Evolutionary conservation across 805 yeast genomes (phyloP).

Genomic region (Saccharomycopsis sp.): DNA sequence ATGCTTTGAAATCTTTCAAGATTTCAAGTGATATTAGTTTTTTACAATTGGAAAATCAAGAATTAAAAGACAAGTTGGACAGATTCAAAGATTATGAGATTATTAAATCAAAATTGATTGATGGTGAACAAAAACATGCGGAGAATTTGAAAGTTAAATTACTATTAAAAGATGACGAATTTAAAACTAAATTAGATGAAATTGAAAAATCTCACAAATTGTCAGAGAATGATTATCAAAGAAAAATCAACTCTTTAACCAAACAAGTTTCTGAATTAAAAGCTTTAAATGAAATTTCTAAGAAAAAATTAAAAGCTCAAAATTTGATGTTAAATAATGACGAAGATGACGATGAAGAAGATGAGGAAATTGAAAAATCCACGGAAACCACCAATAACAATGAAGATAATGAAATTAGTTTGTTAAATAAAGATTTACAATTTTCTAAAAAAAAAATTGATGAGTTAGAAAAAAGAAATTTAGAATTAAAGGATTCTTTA

Average conservation of each 20-base stretch:
- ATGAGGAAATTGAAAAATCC: conserved; percentile 20
- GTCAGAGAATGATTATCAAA: conserved; percentile 41
- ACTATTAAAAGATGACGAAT: conserved; percentile 64
- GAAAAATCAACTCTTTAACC: conserved; percentile 41
- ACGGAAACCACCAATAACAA: too few relatives aligned
- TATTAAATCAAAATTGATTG: conserved; percentile 49
- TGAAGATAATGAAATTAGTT: conserved; percentile 34
- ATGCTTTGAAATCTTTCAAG: conserved; percentile 53
- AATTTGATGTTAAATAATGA: conserved; percentile 31
- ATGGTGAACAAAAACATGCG: conserved; percentile 51
- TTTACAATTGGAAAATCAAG: conserved; percentile 39
- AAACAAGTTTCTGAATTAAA: conserved; percentile 54
- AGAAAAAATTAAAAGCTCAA: conserved; percentile 43
- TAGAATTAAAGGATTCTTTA: conserved; percentile 57
- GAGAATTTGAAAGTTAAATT: conserved; percentile 43
- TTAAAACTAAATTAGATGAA: conserved; percentile 59
- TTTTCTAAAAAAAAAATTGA: conserved; percentile 52
- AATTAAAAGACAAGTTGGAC: conserved; percentile 41
- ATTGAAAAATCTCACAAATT: conserved; percentile 59
- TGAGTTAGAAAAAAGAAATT: conserved; percentile 71
- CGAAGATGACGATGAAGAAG: conserved; percentile 19
- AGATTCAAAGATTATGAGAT: conserved; percentile 71
- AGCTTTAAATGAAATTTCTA: conserved; percentile 53
- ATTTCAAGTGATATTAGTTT: conserved; percentile 42
- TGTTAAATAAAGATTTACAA: conserved; percentile 68